Base-by-base conservation (phyloP, 352 stramenopile genomes). In the Globisporangium cederbergense region DNA sequence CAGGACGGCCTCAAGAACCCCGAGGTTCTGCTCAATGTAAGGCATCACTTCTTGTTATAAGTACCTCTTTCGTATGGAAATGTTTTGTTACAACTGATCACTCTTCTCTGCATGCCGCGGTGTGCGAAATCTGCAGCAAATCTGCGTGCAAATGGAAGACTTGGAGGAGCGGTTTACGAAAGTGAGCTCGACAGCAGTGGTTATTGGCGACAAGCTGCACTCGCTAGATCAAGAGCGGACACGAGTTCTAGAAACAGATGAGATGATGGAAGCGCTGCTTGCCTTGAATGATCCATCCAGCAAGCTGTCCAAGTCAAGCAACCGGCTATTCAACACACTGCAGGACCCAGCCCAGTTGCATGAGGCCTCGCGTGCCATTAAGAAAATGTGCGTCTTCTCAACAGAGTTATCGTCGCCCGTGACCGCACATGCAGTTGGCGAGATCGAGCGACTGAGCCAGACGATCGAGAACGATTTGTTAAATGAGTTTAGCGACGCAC, bases 101-200 rank as follows among this genome's bases (percentile, higher is more conserved):
- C n/a, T n/a, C n/a, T n/a, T n/a, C n/a, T n/a, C n/a, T n/a, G n/a
- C n/a, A n/a, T n/a, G n/a, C n/a, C n/a, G n/a, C n/a, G n/a, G n/a
- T n/a, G n/a, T 32, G 16, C 40, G 18, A 50, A 65, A n/a, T 70
- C 14, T 70, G 25, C 64, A 93, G 81, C 67, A 86, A 58, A 88
- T 93, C 32, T 90, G 80, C 61, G 70, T 68, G 18, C 80, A 91
- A 61, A 89, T 94, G 81, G 85, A 92, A 58, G 85, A 92, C 56
- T 64, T 94, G 30, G 85, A 94, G 68, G 83, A 94, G 67, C 81
- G 85, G 47, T 94, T 94, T 63, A 89, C 83, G 18, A 94, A 94
- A 76, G 83, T 94, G 59, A 94, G 85, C 55, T 90, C 83, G n/a
- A 86, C 85, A 0, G 85, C 85, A 8, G 77, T 94, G 20, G 68